These are phyloP conservation scores for Spathaspora girioi DNA, from an alignment of 805 yeast species.

Conservation along the genomic window DNA sequence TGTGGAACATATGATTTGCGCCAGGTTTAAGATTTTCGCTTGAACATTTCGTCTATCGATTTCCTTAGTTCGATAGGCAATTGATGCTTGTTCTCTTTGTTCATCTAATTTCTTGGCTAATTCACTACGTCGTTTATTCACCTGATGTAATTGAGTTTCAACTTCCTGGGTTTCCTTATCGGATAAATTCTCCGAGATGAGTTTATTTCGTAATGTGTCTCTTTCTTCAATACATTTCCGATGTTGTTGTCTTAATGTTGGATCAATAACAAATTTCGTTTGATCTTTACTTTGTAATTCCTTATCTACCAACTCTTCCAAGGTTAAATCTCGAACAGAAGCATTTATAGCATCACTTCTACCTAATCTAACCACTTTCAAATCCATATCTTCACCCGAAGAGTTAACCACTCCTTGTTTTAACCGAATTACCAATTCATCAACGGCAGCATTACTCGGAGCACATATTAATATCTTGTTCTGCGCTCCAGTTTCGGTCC, in stretches of 20 bases:
- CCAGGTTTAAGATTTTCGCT: conserved; percentile 62
- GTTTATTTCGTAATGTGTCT: conserved; percentile 40
- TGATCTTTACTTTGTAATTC: conserved; percentile 42
- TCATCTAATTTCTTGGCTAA: conserved; percentile 73
- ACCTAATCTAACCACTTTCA: conserved; percentile 82
- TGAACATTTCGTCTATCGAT: conserved; percentile 74
- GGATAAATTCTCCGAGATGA: conserved; percentile 21
- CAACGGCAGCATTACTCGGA: conserved; percentile 98
- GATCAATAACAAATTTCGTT: conserved; percentile 35
- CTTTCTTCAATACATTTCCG: conserved; percentile 54
- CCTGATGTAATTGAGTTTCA: conserved; percentile 49
- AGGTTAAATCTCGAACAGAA: conserved; percentile 74
- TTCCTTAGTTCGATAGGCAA: conserved; percentile 71
- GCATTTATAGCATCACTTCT: conserved; percentile 83
- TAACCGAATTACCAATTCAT: conserved; percentile 83
- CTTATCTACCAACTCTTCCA: conserved; percentile 81
- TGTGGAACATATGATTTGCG: conserved; percentile 88
- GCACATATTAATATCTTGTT: conserved; percentile 85
- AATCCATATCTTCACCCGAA: conserved; percentile 50
- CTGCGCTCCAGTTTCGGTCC: conserved; percentile 16
- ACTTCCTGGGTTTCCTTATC: conserved; percentile 45
- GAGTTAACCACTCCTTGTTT: conserved; percentile 64
- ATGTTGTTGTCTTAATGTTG: conserved; percentile 47
- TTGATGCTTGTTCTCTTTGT: conserved; percentile 68
- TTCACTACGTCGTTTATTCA: conserved; percentile 61